phyloP scores from a whole-genome alignment of 352 stramenopile species.

The Pythium scleroteichum region DNA sequence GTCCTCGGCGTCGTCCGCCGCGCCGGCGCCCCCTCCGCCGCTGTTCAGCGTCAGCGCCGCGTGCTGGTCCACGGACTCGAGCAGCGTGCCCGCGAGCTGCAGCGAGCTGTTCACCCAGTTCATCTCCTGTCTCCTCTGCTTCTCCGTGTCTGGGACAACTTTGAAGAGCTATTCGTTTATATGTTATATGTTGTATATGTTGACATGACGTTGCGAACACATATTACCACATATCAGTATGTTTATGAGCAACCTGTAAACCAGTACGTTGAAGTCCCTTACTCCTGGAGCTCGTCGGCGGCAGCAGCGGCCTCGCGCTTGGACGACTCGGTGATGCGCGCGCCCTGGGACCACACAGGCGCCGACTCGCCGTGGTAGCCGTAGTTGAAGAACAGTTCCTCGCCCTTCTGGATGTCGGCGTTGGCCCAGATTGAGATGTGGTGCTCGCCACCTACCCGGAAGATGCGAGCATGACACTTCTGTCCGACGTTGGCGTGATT shows the following conservation, averaged over 20 bases:
- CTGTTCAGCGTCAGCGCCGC: constrained; percentile 69
- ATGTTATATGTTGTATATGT: constrained; percentile 8
- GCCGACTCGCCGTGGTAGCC: constrained; percentile 56
- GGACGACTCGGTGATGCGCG: constrained; percentile 30
- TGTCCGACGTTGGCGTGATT: constrained; percentile 66
- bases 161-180: not conserved
- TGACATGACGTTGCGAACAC: not conserved
- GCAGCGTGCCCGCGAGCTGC: constrained; percentile 73
- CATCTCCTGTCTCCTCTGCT: constrained; percentile 35
- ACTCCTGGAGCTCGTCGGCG: not conserved
- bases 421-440: constrained; percentile 89
- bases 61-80: constrained; percentile 87
- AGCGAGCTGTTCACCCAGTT: constrained; percentile 87
- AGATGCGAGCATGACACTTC: constrained; percentile 78
- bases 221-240: not conserved
- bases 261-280: constrained; percentile 2
- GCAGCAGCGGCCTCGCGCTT: constrained; percentile 20
- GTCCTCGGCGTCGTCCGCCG: constrained; percentile 25
- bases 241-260: not conserved
- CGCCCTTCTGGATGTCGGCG: constrained; percentile 71
- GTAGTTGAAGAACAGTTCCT: constrained; percentile 70
- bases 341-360: constrained; percentile 55
- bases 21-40: constrained; percentile 11
- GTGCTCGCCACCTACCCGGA: constrained; percentile 85
- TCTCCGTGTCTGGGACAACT: not conserved